Evolutionary conservation across 371 early-diverging fungal genomes (phyloP).

Genomic region (Apophysomyces variabilis): DNA sequence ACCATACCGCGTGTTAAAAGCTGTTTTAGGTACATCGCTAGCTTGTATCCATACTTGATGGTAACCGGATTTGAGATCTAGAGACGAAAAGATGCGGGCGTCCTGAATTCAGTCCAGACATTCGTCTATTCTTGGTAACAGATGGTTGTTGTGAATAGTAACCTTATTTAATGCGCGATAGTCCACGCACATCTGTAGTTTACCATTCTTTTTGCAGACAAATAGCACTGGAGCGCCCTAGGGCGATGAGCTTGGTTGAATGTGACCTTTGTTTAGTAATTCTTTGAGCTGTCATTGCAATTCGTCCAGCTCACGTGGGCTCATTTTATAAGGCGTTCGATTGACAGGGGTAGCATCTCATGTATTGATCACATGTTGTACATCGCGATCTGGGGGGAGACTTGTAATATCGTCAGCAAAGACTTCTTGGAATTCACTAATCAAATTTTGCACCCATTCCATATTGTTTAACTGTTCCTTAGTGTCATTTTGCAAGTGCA

Average conservation of each 20-base stretch:
- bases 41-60: constrained; percentile 18
- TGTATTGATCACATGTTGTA: too few relatives aligned
- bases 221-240: too few relatives aligned
- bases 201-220: too few relatives aligned
- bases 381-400: neutral
- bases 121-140: constrained; percentile 48
- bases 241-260: too few relatives aligned
- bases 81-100: constrained; percentile 32
- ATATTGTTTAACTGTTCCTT: neutral
- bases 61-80: constrained; percentile 41
- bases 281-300: too few relatives aligned
- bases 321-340: too few relatives aligned
- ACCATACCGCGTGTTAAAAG: constrained; percentile 46
- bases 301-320: too few relatives aligned
- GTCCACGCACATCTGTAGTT: constrained; percentile 43
- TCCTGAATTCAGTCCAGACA: constrained; percentile 31
- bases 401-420: neutral
- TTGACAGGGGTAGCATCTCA: too few relatives aligned
- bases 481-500: neutral
- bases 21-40: constrained; percentile 21
- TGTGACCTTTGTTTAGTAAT: too few relatives aligned
- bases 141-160: constrained; percentile 45
- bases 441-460: neutral
- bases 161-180: constrained; percentile 47
- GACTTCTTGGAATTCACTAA: neutral